Evolutionary conservation across 176 grass and related monocot species (phyloP).

Genomic region (Triticum turgidum): DNA sequence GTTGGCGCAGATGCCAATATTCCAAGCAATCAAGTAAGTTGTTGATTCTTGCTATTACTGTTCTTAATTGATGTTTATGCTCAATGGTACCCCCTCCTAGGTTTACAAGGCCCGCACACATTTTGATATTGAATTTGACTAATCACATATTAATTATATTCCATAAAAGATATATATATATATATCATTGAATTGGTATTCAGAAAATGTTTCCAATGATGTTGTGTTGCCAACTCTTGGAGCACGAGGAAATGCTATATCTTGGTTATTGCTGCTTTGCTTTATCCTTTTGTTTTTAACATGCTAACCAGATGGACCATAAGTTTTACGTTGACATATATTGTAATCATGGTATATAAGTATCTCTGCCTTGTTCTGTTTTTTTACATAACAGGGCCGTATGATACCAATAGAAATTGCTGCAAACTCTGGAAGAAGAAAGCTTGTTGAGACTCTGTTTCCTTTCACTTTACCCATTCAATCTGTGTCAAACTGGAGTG

Average conservation of each 20-base stretch:
- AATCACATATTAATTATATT: neutral
- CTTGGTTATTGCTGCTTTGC: neutral
- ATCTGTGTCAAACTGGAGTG: slow-evolving; percentile 34
- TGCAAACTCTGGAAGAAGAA: slow-evolving; percentile 32
- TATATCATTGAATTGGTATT: neutral
- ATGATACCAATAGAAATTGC: slow-evolving; percentile 36
- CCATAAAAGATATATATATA: neutral
- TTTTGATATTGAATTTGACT: neutral
- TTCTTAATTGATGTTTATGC: neutral
- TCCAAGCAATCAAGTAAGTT: slow-evolving; percentile 28
- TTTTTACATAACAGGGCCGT: slow-evolving; percentile 4
- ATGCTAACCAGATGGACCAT: neutral
- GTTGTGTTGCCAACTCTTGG: neutral
- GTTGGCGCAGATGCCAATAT: slow-evolving; percentile 38
- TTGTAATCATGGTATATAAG: neutral
- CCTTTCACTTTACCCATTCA: slow-evolving; percentile 41
- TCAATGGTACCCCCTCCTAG: neutral
- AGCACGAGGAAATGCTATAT: neutral
- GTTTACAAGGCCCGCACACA: neutral
- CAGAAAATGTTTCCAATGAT: neutral
- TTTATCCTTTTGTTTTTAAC: neutral
- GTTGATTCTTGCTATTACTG: neutral
- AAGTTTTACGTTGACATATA: neutral
- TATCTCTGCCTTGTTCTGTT: neutral
- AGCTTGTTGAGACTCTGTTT: slow-evolving; percentile 37